phyloP scores from a whole-genome alignment of 75 land plant genomes.

The Isoetes taiwanensis region DNA sequence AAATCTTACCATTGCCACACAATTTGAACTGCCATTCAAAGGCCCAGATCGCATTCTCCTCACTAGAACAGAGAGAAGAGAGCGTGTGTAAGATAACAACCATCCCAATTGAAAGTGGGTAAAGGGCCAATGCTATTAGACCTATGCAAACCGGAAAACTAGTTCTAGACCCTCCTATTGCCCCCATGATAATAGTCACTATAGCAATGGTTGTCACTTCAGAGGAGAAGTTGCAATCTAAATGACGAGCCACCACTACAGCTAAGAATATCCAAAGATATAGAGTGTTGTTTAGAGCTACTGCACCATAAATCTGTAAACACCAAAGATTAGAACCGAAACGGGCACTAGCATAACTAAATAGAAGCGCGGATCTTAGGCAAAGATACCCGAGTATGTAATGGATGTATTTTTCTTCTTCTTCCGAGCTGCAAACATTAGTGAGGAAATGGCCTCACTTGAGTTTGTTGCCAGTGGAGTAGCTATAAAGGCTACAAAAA shows the following conservation, averaged over 20 bases:
- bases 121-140: too few species aligned
- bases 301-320: slow-evolving; percentile 22
- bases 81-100: too few species aligned
- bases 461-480: slow-evolving; percentile 43
- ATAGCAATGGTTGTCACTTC: slow-evolving; percentile 12
- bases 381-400: slow-evolving; percentile 39
- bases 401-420: slow-evolving; percentile 27
- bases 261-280: slow-evolving; percentile 11
- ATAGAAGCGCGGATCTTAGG: too few species aligned
- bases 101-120: too few species aligned
- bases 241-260: neutral
- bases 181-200: slow-evolving; percentile 13
- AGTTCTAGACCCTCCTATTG: too few species aligned
- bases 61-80: too few species aligned
- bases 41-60: too few species aligned
- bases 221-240: slow-evolving; percentile 17
- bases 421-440: slow-evolving; percentile 41
- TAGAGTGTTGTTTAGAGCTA: slow-evolving; percentile 15
- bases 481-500: slow-evolving; percentile 37
- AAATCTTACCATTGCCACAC: too few species aligned
- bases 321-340: too few species aligned
- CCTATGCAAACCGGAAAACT: too few species aligned
- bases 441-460: slow-evolving; percentile 43
- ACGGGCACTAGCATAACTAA: too few species aligned
- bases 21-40: too few species aligned